Conservation (phyloP, 768 basidiomycete species). For the Pleurotus ostreatus region DNA sequence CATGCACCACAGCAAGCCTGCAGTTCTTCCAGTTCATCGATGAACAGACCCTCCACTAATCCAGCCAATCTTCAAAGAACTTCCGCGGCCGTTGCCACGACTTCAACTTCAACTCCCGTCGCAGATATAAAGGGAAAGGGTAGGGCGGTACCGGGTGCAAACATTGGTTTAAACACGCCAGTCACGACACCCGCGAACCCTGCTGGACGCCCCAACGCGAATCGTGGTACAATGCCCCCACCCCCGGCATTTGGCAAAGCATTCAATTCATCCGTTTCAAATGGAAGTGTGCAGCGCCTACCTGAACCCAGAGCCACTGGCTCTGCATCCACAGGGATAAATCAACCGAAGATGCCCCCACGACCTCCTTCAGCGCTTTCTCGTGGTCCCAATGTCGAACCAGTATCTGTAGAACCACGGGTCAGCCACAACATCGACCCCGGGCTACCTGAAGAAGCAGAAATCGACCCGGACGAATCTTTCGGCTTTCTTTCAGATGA, state of each 20-base stretch:
- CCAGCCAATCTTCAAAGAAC: background rate
- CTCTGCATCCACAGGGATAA: background rate
- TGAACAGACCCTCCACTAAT: conserved; percentile 1
- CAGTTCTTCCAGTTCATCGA: conserved; percentile 11
- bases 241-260: background rate
- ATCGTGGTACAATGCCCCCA: background rate
- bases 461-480: conserved; percentile 27
- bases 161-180: background rate
- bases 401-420: conserved; percentile 3
- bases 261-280: background rate
- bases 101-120: background rate
- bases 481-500: conserved; percentile 63
- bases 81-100: conserved; percentile 6
- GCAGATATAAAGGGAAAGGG: conserved; percentile 3
- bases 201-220: background rate
- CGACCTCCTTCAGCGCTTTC: conserved; percentile 12
- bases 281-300: background rate
- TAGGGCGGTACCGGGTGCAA: background rate
- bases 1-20: conserved; percentile 4
- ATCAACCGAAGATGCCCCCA: background rate
- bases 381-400: conserved; percentile 3
- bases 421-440: background rate
- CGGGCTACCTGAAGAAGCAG: conserved; percentile 1
- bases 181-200: background rate
- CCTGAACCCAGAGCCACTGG: background rate